phyloP scores from a whole-genome alignment of 768 basidiomycete species.

The Cystobasidium ongulense region DNA sequence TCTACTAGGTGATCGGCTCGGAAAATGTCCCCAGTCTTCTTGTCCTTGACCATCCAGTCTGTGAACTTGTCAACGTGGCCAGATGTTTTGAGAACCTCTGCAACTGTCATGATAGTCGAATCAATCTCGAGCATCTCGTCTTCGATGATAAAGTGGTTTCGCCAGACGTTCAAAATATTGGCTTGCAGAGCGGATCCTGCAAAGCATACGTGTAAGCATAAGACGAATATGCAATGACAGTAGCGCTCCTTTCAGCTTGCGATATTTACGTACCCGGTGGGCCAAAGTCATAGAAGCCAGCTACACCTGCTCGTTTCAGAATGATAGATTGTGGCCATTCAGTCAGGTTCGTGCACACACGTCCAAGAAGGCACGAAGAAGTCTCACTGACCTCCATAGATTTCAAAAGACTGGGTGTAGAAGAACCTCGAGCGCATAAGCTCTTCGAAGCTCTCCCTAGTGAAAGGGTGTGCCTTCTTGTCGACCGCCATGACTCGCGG shows the following conservation, averaged over 20 bases:
- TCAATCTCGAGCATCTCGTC: conserved; percentile 98
- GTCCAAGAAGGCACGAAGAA: neutral
- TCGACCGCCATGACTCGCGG: conserved; percentile 24
- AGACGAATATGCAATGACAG: neutral
- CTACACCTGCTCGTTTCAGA: conserved; percentile 59
- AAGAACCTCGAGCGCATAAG: conserved; percentile 86
- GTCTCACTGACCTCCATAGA: conserved; percentile 74
- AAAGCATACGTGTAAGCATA: conserved; percentile 52
- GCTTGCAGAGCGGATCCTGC: conserved; percentile 91
- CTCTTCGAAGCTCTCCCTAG: conserved; percentile 74
- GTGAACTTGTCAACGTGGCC: conserved; percentile 97
- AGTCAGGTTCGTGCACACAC: neutral
- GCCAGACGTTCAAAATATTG: conserved; percentile 93
- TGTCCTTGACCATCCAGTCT: conserved; percentile 99
- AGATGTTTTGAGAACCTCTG: conserved; percentile 88
- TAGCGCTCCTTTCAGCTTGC: too few relatives aligned
- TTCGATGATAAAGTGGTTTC: conserved; percentile 94
- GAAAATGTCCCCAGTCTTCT: conserved; percentile 87
- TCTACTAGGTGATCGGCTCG: conserved; percentile 95
- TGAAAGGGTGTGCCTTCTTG: conserved; percentile 54
- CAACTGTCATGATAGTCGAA: conserved; percentile 94
- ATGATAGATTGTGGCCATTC: neutral
- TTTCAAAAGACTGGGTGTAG: conserved; percentile 96
- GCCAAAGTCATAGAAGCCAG: conserved; percentile 74
- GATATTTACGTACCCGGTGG: neutral